These are phyloP conservation scores for Mycena belliarum DNA, from an alignment of 768 basidiomycete genomes.

Conservation along the genomic window DNA sequence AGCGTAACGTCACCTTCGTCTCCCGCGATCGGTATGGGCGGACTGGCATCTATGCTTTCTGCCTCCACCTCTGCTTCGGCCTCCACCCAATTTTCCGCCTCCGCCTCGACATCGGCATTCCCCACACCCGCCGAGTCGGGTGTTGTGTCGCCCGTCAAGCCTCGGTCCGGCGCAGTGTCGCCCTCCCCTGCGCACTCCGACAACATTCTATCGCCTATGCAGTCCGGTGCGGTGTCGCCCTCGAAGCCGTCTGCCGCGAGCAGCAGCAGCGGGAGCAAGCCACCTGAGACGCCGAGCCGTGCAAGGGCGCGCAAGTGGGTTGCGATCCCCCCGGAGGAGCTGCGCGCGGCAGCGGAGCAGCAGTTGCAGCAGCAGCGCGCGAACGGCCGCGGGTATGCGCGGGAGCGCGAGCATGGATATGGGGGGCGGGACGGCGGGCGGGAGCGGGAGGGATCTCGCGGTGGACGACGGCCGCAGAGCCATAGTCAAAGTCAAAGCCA, in stretches of 20 bases:
- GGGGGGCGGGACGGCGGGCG: too few relatives aligned
- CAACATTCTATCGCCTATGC: too few relatives aligned
- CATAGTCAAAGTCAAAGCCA: constrained; percentile 7
- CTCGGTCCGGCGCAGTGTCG: neutral
- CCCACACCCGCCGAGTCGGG: neutral
- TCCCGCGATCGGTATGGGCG: too few relatives aligned
- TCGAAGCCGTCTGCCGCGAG: neutral
- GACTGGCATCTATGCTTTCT: too few relatives aligned
- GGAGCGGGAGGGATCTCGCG: neutral
- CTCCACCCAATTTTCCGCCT: neutral
- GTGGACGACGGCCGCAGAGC: neutral
- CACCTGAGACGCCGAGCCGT: neutral
- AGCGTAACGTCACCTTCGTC: too few relatives aligned
- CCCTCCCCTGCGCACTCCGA: neutral
- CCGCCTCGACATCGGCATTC: neutral
- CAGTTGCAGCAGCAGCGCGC: constrained; percentile 21
- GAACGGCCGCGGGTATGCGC: neutral
- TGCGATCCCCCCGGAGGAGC: constrained; percentile 48
- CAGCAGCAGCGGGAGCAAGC: neutral
- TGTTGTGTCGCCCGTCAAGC: neutral
- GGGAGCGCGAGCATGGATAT: neutral
- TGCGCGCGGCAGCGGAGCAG: constrained; percentile 45
- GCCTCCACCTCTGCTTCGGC: neutral
- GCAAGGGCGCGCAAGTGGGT: constrained; percentile 43
- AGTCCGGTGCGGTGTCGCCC: neutral